Conservation (phyloP, 306 rosid genomes). For the Ormosia semicastrata region DNA sequence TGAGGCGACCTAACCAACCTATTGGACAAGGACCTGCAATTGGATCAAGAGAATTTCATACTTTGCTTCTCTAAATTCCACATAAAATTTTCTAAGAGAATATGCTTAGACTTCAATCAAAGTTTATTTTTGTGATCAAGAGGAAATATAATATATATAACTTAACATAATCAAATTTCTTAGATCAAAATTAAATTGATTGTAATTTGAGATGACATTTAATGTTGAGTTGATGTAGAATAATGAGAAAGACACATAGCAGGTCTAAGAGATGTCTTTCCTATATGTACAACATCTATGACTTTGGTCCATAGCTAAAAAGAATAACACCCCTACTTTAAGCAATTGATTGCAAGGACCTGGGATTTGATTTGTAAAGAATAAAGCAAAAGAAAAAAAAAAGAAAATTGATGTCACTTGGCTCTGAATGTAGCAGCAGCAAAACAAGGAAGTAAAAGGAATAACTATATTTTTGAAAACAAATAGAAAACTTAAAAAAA, state of each 20-base stretch:
- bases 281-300: not conserved
- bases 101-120: not conserved
- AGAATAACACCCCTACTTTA: not conserved
- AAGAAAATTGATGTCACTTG: not conserved
- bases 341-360: not conserved
- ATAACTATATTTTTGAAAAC: not conserved
- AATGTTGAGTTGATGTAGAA: not conserved
- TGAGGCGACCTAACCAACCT: slow-evolving; percentile 38
- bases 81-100: not conserved
- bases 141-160: too few relatives aligned
- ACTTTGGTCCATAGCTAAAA: not conserved
- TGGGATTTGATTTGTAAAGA: not conserved
- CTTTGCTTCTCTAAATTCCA: not conserved
- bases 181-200: too few relatives aligned
- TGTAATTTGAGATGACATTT: too few relatives aligned
- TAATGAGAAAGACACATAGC: not conserved
- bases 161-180: too few relatives aligned
- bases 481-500: not conserved
- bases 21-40: slow-evolving; percentile 9
- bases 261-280: not conserved
- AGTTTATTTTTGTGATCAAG: too few relatives aligned
- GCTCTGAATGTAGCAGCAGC: not conserved
- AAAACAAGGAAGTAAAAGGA: slow-evolving; percentile 5
- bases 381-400: not conserved
- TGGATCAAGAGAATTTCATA: slow-evolving; percentile 6